phyloP scores from a whole-genome alignment of 306 rosid genomes.

The Lupinus albus region DNA sequence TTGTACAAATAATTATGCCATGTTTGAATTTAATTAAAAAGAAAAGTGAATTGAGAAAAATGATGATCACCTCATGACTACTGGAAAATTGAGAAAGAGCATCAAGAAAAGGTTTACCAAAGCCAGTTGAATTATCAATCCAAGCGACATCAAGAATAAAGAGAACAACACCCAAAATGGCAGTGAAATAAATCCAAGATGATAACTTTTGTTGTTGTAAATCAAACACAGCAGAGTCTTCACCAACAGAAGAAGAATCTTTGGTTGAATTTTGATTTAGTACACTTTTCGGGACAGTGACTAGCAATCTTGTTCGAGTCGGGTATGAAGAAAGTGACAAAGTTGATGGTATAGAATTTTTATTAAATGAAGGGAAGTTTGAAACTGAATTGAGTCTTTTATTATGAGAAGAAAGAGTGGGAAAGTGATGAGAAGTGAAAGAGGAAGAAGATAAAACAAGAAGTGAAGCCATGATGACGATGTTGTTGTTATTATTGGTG shows the following conservation, averaged over 20 bases:
- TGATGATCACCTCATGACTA: constrained; percentile 66
- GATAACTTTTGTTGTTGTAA: constrained; percentile 67
- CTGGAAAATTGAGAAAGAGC: constrained; percentile 68
- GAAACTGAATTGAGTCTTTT: neutral
- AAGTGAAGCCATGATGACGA: no score
- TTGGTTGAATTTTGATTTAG: no score
- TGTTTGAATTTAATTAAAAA: no score
- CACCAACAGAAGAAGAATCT: constrained; percentile 48
- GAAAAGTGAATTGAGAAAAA: no score
- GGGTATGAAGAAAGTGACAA: no score
- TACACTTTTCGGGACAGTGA: no score
- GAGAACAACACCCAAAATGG: constrained; percentile 67
- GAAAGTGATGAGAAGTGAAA: no score
- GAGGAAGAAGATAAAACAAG: neutral
- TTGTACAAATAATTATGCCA: neutral
- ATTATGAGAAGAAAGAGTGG: no score
- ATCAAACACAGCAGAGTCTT: constrained; percentile 74
- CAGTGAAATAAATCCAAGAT: constrained; percentile 70
- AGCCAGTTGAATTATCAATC: constrained; percentile 77
- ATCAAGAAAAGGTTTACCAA: constrained; percentile 67
- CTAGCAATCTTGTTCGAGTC: no score
- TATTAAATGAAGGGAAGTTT: neutral
- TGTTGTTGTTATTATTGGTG: no score
- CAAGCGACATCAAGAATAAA: constrained; percentile 66
- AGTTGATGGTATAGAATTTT: no score